Conservation (phyloP, 2,329 filamentous ascomycete species). For the Helotiales sp. region DNA sequence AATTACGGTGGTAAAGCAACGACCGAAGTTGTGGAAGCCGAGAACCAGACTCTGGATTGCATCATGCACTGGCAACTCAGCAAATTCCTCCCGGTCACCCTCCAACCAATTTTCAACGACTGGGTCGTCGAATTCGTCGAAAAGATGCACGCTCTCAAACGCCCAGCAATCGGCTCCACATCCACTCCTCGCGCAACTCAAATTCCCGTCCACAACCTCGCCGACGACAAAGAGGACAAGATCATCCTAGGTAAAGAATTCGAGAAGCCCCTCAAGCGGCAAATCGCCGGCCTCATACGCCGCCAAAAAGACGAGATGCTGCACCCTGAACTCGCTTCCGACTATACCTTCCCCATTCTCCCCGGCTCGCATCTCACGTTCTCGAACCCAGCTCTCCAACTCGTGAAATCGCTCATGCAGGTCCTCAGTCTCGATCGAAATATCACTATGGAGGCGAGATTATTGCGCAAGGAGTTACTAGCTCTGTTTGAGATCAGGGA, state of each 20-base stretch:
- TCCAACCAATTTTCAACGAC: conserved; percentile 86
- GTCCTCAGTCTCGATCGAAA: conserved; percentile 89
- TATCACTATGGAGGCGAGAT: conserved; percentile 83
- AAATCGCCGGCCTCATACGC: conserved; percentile 79
- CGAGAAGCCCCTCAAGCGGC: conserved; percentile 88
- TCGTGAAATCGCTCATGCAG: conserved; percentile 93
- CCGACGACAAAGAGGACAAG: conserved; percentile 62
- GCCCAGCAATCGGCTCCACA: conserved; percentile 57
- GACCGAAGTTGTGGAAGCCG: conserved; percentile 74
- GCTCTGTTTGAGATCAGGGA: conserved; percentile 92
- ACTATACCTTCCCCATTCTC: conserved; percentile 84
- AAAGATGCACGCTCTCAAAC: conserved; percentile 88
- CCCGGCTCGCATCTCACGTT: conserved; percentile 71
- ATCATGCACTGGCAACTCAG: conserved; percentile 99
- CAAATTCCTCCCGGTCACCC: conserved; percentile 79
- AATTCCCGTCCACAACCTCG: conserved; percentile 59
- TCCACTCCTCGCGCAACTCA: conserved; percentile 63
- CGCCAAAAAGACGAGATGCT: conserved; percentile 88
- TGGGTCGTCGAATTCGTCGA: conserved; percentile 96
- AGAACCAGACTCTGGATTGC: conserved; percentile 82
- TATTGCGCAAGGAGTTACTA: conserved; percentile 87
- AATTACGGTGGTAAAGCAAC: conserved; percentile 98
- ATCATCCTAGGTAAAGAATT: conserved; percentile 81
- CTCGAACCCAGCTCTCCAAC: conserved; percentile 81
- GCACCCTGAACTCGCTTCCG: conserved; percentile 83